phyloP scores from a whole-genome alignment of 139 green algal genomes.

The Marvania coccoides region DNA sequence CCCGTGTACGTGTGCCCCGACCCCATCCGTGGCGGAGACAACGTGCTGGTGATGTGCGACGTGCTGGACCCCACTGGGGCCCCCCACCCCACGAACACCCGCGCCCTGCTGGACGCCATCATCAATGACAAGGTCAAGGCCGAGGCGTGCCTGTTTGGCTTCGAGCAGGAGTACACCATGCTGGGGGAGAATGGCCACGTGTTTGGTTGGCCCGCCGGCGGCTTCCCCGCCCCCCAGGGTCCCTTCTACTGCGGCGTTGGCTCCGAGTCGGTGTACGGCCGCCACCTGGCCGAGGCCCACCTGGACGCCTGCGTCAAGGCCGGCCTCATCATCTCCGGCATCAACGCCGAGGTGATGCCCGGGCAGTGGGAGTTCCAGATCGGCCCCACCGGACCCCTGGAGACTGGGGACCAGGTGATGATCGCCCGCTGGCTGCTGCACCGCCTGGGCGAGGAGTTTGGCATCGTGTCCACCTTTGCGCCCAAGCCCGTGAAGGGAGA shows the following conservation, averaged over 20 bases:
- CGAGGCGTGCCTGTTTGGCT: conserved; percentile 68
- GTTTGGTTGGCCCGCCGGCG: conserved; percentile 72
- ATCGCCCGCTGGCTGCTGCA: conserved; percentile 75
- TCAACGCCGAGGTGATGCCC: conserved; percentile 89
- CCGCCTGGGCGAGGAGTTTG: conserved; percentile 67
- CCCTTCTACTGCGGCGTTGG: conserved; percentile 87
- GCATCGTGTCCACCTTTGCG: conserved; percentile 67
- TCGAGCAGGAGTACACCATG: conserved; percentile 93
- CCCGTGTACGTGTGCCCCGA: conserved; percentile 72
- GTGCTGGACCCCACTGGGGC: conserved; percentile 63
- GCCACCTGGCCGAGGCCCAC: conserved; percentile 74
- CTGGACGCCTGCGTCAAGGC: conserved; percentile 80
- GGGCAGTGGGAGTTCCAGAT: conserved; percentile 94
- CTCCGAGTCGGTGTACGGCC: conserved; percentile 69
- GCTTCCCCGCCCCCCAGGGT: conserved; percentile 83
- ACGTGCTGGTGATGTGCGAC: conserved; percentile 90
- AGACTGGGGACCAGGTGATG: conserved; percentile 71
- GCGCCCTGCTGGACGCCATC: conserved; percentile 60
- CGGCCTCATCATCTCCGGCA: conserved; percentile 71
- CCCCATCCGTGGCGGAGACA: conserved; percentile 80
- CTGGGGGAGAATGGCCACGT: conserved; percentile 44
- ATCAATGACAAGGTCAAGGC: conserved; percentile 59
- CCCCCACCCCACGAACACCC: conserved; percentile 81
- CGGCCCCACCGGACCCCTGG: conserved; percentile 69
- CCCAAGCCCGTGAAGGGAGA: conserved; percentile 86